Percentiles rank a stretch among this genome's conserved stretches.
phyloP scores from a whole-genome alignment of 208 protist species.

The Acanthamoeba lenticulata region DNA sequence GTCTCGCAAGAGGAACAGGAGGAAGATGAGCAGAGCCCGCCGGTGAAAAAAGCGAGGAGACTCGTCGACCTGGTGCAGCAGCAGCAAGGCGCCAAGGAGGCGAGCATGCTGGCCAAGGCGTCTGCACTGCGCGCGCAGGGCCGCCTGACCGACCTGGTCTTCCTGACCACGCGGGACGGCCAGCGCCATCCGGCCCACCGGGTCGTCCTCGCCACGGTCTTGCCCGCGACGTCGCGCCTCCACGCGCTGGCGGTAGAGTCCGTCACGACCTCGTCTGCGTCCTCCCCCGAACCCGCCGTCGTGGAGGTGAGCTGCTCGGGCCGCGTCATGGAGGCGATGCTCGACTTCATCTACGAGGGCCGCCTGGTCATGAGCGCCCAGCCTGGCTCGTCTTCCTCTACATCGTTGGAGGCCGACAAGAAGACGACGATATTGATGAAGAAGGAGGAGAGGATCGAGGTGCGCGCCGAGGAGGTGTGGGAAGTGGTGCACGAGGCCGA shows the following conservation, averaged over 20 bases:
- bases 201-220: neutral
- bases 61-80: too few species aligned
- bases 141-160: neutral
- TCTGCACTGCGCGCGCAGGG: neutral
- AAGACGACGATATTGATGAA: too few species aligned
- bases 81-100: neutral
- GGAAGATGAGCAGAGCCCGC: too few species aligned
- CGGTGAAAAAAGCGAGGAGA: too few species aligned
- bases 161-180: neutral
- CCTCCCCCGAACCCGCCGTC: neutral
- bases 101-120: neutral
- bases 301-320: neutral
- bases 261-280: neutral
- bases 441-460: too few species aligned
- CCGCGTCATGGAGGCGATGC: neutral
- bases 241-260: neutral
- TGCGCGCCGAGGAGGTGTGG: neutral
- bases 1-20: neutral
- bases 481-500: neutral
- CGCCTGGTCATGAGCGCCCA: neutral
- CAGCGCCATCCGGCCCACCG: neutral
- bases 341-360: conserved; percentile 11
- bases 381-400: neutral
- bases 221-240: neutral
- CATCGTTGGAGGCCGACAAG: too few species aligned